phyloP scores from a whole-genome alignment of 169 alveolate species.

The Plasmodium falciparum region DNA sequence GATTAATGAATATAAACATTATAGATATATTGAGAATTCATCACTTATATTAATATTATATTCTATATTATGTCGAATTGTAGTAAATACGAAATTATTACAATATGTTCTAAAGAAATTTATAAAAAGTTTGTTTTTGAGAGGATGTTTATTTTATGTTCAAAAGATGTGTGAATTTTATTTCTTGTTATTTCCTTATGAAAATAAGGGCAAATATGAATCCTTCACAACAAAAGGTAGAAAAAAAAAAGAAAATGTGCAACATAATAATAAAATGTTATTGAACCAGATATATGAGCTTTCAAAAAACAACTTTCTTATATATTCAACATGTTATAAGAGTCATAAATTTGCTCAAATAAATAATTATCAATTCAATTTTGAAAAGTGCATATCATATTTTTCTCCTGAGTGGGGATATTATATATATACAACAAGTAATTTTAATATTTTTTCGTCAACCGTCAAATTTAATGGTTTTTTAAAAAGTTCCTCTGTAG shows the following conservation, averaged over 20 bases:
- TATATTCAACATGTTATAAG: slow-evolving; percentile 37
- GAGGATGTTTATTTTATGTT: slow-evolving; percentile 66
- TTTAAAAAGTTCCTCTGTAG: slow-evolving; percentile 14
- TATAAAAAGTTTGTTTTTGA: slow-evolving; percentile 30
- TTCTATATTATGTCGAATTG: slow-evolving; percentile 38
- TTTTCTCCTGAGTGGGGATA: slow-evolving; percentile 77
- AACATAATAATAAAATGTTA: slow-evolving; percentile 6
- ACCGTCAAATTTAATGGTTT: slow-evolving; percentile 56
- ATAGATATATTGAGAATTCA: slow-evolving; percentile 60
- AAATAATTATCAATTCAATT: slow-evolving; percentile 22
- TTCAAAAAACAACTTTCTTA: slow-evolving; percentile 37
- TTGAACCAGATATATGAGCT: slow-evolving; percentile 17
- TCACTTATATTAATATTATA: slow-evolving; percentile 28
- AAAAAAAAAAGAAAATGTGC: not conserved
- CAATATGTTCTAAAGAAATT: slow-evolving; percentile 15
- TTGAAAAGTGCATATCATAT: slow-evolving; percentile 21
- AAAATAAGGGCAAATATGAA: not conserved
- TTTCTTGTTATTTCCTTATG: slow-evolving; percentile 24
- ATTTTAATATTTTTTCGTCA: slow-evolving; percentile 57
- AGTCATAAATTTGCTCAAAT: slow-evolving; percentile 48
- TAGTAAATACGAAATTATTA: not conserved
- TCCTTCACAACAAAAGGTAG: no score
- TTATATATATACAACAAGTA: slow-evolving; percentile 62
- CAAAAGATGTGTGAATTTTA: slow-evolving; percentile 23
- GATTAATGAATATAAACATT: slow-evolving; percentile 40